Conservation (phyloP, 495 filamentous ascomycete species). For the Durotheca rogersii region DNA sequence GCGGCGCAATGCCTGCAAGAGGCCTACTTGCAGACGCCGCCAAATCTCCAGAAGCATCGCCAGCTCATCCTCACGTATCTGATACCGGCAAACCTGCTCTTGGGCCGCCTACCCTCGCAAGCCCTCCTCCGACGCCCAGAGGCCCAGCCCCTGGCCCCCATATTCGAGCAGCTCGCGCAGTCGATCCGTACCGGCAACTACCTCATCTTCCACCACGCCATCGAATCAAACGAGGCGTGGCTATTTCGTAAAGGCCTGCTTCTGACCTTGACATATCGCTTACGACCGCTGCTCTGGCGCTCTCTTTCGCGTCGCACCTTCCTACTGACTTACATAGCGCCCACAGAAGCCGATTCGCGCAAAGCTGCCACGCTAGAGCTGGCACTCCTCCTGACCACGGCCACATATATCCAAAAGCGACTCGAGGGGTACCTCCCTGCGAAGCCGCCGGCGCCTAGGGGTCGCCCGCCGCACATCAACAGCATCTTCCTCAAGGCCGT, state of each 20-base stretch:
- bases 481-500: conserved; percentile 44
- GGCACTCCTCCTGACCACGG: conserved; percentile 52
- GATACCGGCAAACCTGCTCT: conserved; percentile 76
- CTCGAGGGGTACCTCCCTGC: conserved; percentile 51
- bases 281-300: conserved; percentile 82
- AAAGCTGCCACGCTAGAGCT: conserved; percentile 60
- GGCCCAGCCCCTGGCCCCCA: conserved; percentile 63
- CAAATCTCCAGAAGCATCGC: conserved; percentile 66
- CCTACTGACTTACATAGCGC: conserved; percentile 55
- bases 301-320: conserved; percentile 78
- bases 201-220: conserved; percentile 67
- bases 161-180: conserved; percentile 70
- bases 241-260: conserved; percentile 75
- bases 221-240: conserved; percentile 61
- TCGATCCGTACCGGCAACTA: conserved; percentile 81
- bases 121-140: conserved; percentile 69
- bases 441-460: conserved; percentile 24
- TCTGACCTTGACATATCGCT: conserved; percentile 65
- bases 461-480: conserved; percentile 30
- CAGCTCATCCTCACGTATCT: conserved; percentile 81
- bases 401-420: conserved; percentile 52
- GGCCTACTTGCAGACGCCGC: conserved; percentile 77
- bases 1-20: conserved; percentile 72
- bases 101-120: conserved; percentile 78
- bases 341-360: conserved; percentile 50